A percentile compares a stretch with the other conserved stretches of the same genome.
Evolutionary conservation across 2,329 filamentous ascomycete genomes (phyloP).

Genomic region (Diaporthe capsici): DNA sequence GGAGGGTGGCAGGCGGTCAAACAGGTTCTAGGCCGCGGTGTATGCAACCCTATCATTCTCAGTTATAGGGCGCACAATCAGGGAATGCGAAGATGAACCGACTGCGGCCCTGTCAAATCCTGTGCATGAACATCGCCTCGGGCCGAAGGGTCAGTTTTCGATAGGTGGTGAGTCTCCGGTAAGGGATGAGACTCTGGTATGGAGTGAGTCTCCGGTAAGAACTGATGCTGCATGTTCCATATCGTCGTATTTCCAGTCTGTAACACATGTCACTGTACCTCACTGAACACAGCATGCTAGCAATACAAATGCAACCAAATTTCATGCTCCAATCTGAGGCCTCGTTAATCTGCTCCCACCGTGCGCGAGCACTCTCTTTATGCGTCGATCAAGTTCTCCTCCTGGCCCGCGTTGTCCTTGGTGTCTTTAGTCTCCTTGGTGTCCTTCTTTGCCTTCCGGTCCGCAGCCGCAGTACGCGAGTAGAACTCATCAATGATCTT

Average conservation of each 20-base stretch:
- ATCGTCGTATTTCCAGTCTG: slow-evolving; percentile 33
- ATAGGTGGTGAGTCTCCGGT: neutral
- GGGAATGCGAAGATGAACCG: no score
- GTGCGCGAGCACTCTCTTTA: slow-evolving; percentile 41
- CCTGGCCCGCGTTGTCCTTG: slow-evolving; percentile 45
- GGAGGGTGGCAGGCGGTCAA: neutral
- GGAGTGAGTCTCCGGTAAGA: no score
- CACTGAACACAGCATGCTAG: slow-evolving; percentile 39
- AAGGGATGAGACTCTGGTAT: no score
- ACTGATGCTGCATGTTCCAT: slow-evolving; percentile 5
- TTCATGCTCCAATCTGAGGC: slow-evolving; percentile 35
- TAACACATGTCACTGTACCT: slow-evolving; percentile 37
- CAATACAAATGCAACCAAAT: slow-evolving; percentile 40
- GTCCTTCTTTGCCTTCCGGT: slow-evolving; percentile 75
- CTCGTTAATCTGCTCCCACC: slow-evolving; percentile 12
- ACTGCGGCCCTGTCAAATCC: neutral
- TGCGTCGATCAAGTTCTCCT: slow-evolving; percentile 56
- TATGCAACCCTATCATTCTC: slow-evolving; percentile 7
- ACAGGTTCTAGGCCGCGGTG: neutral
- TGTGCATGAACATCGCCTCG: neutral
- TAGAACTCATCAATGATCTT: slow-evolving; percentile 89
- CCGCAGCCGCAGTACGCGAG: slow-evolving; percentile 72
- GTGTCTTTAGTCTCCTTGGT: slow-evolving; percentile 53
- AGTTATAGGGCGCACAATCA: neutral
- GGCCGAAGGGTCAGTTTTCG: neutral